Evolutionary conservation across 352 stramenopile species (phyloP), one percentile per base, ranked within the genome.

Genomic region (Pythium rhizo-oryzae): DNA sequence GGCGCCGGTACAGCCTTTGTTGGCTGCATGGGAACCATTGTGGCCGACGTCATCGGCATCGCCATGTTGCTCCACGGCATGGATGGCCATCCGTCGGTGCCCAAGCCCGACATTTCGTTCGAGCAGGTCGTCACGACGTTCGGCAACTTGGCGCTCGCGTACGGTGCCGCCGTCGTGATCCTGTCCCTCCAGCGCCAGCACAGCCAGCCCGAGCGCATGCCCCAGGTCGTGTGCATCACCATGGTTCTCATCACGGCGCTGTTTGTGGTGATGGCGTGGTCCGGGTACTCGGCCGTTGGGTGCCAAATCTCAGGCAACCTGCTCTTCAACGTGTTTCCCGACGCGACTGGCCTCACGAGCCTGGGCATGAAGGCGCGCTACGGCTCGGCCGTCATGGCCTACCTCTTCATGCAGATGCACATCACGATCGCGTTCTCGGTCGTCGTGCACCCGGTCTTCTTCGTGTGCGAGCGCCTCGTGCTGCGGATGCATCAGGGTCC

Each of bases 251-350:
- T 80, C 50, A 72, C 70, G 44, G 49, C 53, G 8, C 63, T 90
- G 21, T 89, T 90, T 63, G 16, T 87, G 8, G 56, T 78, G 24
- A 62, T 91, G 8, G 74, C 75, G 0, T 74, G 68, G 55, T 78
- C 74, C 19, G 72, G 75, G 30, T 88, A 85, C 71, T 84, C 77
- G 37, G 73, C 73, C 4, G 70, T 86, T 6, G 82, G 82, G 7
- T 90, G 82, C 67, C 82, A 90, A 67, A 88, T 90, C 55, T 77
- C 74, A 13, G 77, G 80, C 28, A 90, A 90, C 73, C 47, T 91
- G 59, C 71, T 89, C 8, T 91, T 87, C 64, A 78, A 77, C 12
- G 85, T 91, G 49, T 86, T 76, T 65, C 67, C 75, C 12, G 58
- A 81, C 58, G 39, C 2, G 59, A 80, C 57, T 54, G 73, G 50